Base-by-base conservation (phyloP, 768 basidiomycete genomes). In the Boletus pseudopeckii region DNA sequence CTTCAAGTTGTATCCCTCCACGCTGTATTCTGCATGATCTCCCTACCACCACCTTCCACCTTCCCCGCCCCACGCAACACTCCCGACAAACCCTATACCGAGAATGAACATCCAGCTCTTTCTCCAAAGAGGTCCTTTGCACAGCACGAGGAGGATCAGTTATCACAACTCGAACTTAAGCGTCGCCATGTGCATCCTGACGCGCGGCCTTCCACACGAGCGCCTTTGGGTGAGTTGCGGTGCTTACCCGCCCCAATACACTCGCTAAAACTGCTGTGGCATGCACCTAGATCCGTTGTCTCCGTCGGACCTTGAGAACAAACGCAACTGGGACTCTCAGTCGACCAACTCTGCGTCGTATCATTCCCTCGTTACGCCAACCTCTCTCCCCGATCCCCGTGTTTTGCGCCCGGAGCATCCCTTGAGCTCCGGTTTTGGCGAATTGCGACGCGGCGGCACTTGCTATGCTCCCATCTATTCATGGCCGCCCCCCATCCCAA, bases 281-380 rank as follows among this genome's bases (percentile, higher is more conserved):
- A 22, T 55, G 28, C 18, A 40, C 41, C 55, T 40, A 71, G 70
- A 70, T 66, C 59, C 64, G 26, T 42, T 71, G 41, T 67, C 70
- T 22, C 17, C 39, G 10, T 66, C 60, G n/a, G 52, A 52, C 46
- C 18, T 57, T 30, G 55, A 54, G 48, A 71, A 70, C 24, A 60
- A 44, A 48, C 53, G 48, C 22, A 18, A 14, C 45, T 54, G 32
- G 28, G 22, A 4, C 17, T 45, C 42, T 28, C 57, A 44, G 2
- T 57, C 43, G 45, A 18, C 53, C 37, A 51, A 39, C 49, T 45
- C 51, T 18, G 42, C 39, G 26, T 48, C 41, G 45, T 49, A 63
- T 22, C 52, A 49, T 33, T 52, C 59, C 24, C 47, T 61, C n/a
- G 32, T 52, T 9, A 11, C 41, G 17, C 54, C 56, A 9, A 17